Percentiles rank a stretch among this genome's conserved stretches.
Conservation (phyloP, 768 basidiomycete species). For the Pleurotus pulmonarius region DNA sequence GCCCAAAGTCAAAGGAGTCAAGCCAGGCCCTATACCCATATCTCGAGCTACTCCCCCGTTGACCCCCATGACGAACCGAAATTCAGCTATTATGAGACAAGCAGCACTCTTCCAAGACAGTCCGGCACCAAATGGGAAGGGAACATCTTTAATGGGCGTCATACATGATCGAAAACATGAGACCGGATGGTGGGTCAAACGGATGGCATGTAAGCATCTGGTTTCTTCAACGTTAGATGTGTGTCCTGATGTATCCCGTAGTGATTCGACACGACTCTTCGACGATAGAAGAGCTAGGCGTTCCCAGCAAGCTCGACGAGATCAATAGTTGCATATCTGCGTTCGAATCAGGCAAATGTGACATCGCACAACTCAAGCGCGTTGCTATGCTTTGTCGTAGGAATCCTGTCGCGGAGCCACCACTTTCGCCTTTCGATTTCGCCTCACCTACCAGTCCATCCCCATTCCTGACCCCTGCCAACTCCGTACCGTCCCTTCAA, state of each 20-base stretch:
- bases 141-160: conserved; percentile 64
- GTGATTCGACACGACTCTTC: conserved; percentile 20
- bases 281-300: not conserved
- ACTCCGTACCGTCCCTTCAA: conserved; percentile 39
- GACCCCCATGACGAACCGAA: conserved; percentile 60
- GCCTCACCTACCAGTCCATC: conserved; percentile 49
- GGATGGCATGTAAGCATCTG: conserved; percentile 54
- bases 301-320: conserved; percentile 30
- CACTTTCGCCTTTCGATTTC: conserved; percentile 35
- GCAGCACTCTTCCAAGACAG: conserved; percentile 82
- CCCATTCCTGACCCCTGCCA: conserved; percentile 39
- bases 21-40: conserved; percentile 31
- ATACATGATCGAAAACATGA: conserved; percentile 65
- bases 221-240: not conserved
- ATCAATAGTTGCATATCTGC: conserved; percentile 49
- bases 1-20: conserved; percentile 35
- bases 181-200: conserved; percentile 82
- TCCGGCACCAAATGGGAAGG: conserved; percentile 52
- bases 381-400: conserved; percentile 60
- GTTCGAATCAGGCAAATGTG: conserved; percentile 50
- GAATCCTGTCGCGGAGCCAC: conserved; percentile 51
- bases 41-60: conserved; percentile 38
- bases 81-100: conserved; percentile 59
- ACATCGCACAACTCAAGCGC: conserved; percentile 57
- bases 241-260: conserved; percentile 12